These are phyloP conservation scores for Neurospora crassa DNA, from an alignment of 2,329 filamentous ascomycete genomes.

Conservation along the genomic window DNA sequence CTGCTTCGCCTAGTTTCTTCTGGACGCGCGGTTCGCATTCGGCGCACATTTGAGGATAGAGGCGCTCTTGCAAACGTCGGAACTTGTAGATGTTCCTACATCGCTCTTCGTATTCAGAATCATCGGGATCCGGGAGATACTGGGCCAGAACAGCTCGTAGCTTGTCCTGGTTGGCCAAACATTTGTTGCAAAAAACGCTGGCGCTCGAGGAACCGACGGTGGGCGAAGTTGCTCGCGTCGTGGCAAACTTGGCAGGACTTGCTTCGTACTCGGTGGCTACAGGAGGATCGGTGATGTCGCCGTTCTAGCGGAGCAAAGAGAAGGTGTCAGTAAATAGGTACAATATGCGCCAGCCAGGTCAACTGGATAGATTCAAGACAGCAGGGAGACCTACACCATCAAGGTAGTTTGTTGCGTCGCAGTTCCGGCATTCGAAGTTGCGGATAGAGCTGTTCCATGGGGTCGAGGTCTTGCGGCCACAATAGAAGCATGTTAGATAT, in stretches of 20 bases:
- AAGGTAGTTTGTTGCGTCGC: constrained; percentile 81
- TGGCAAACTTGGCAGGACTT: constrained; percentile 37
- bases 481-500: constrained; percentile 71
- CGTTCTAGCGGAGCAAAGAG: constrained; percentile 47
- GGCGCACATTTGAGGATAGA: constrained; percentile 83
- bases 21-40: constrained; percentile 69
- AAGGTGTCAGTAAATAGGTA: background rate
- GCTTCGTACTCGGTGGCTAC: constrained; percentile 41
- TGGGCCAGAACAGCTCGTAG: constrained; percentile 67
- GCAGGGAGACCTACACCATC: constrained; percentile 59
- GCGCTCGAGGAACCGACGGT: constrained; percentile 24
- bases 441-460: constrained; percentile 47
- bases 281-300: constrained; percentile 83
- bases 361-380: background rate
- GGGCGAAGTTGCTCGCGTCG: constrained; percentile 29
- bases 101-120: constrained; percentile 60
- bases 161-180: constrained; percentile 81
- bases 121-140: constrained; percentile 58
- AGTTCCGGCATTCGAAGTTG: constrained; percentile 65
- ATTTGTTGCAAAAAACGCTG: constrained; percentile 59
- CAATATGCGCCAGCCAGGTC: background rate
- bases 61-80: constrained; percentile 61
- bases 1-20: constrained; percentile 57
- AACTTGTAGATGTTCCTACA: constrained; percentile 62
- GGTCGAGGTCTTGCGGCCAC: constrained; percentile 56